Percentiles rank a stretch among this genome's conserved stretches.
Conservation (phyloP, 192 early-diverging fungal species). For the Geranomyces variabilis region DNA sequence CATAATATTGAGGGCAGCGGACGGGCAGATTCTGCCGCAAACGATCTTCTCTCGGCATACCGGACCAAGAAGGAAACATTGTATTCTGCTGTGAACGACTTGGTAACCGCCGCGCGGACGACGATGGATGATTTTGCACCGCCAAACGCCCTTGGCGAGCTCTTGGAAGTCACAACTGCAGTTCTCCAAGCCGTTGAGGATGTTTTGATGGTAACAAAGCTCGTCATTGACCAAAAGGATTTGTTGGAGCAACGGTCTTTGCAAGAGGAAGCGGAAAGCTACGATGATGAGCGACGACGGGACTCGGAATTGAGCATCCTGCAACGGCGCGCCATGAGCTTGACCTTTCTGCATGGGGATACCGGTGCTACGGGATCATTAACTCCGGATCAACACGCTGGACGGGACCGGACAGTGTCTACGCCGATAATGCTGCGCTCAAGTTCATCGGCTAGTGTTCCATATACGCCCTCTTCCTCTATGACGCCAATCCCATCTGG, state of each 20-base stretch:
- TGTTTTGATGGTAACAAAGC: constrained; percentile 52
- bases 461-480: not conserved
- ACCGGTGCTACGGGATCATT: not conserved
- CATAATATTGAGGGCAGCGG: constrained; percentile 24
- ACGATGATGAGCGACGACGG: constrained; percentile 24
- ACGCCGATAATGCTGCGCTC: constrained; percentile 29
- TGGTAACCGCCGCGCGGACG: constrained; percentile 59
- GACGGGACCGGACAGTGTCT: constrained; percentile 20
- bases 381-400: constrained; percentile 13
- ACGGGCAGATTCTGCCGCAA: constrained; percentile 20
- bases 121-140: constrained; percentile 64
- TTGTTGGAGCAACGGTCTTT: constrained; percentile 43
- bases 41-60: constrained; percentile 40
- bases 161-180: constrained; percentile 51
- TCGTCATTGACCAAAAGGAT: constrained; percentile 58
- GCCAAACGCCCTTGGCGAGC: constrained; percentile 53
- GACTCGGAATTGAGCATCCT: constrained; percentile 42
- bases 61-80: constrained; percentile 42
- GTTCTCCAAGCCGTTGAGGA: constrained; percentile 60
- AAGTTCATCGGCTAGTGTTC: constrained; percentile 14
- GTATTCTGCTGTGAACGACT: constrained; percentile 46
- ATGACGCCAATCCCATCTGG: not conserved
- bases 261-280: constrained; percentile 38
- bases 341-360: constrained; percentile 42
- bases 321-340: constrained; percentile 43